Evolutionary conservation across 1,284 basidiomycete species (phyloP).

Genomic region (Stygiomarasmius scandens): DNA sequence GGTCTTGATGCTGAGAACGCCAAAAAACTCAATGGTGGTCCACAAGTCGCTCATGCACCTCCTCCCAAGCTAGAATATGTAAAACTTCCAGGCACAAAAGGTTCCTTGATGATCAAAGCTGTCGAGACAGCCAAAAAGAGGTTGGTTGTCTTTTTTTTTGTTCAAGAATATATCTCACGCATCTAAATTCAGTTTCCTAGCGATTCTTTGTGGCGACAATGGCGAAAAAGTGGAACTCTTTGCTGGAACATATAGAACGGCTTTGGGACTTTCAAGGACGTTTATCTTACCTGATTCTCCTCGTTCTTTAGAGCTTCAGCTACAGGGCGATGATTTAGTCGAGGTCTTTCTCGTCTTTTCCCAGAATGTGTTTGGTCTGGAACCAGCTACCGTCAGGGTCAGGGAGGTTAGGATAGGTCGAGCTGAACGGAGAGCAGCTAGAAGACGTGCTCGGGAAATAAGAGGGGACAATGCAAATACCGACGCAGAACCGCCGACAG

Average conservation of each 20-base stretch:
- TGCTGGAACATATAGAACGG: conserved; percentile 82
- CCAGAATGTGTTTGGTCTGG: conserved; percentile 86
- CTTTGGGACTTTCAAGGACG: conserved; percentile 78
- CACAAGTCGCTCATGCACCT: conserved; percentile 54
- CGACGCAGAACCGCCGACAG: conserved; percentile 41
- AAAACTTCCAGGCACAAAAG: conserved; percentile 88
- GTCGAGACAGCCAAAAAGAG: conserved; percentile 88
- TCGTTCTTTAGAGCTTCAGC: conserved; percentile 78
- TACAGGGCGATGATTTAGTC: conserved; percentile 89
- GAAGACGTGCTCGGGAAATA: conserved; percentile 70
- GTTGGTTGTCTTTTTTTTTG: conserved; percentile 38
- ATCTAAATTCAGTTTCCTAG: conserved; percentile 77
- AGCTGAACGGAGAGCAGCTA: conserved; percentile 79
- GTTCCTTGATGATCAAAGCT: conserved; percentile 77
- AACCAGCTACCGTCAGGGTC: conserved; percentile 88
- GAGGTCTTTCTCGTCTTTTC: conserved; percentile 87
- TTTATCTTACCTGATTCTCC: conserved; percentile 90
- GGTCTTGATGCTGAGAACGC: conserved; percentile 35
- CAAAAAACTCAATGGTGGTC: conserved; percentile 31
- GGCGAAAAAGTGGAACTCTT: conserved; percentile 92
- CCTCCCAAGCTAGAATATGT: conserved; percentile 87
- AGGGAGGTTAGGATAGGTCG: conserved; percentile 86
- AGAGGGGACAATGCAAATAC: conserved; percentile 57
- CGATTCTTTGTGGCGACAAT: conserved; percentile 87
- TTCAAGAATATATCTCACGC: neutral